Evolutionary conservation across 495 filamentous ascomycete genomes (phyloP).

Genomic region (Opeltia flavorubescens): DNA sequence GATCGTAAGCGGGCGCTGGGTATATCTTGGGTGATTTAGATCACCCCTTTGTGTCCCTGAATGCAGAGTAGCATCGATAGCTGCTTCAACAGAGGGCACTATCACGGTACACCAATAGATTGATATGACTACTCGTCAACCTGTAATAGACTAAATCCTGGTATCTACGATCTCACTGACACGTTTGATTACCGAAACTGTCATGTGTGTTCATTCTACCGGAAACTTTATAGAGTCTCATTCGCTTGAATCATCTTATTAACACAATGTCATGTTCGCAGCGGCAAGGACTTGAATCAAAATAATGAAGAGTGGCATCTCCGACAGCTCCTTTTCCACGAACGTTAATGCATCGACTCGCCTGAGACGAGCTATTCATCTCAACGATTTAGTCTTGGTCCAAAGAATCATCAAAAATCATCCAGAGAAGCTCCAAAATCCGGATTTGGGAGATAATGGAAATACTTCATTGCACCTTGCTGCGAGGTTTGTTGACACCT

Average conservation of each 20-base stretch:
- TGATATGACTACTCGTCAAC: no score
- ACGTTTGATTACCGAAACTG: no score
- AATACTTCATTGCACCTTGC: conserved; percentile 73
- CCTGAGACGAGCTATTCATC: conserved; percentile 57
- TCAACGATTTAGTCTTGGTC: conserved; percentile 55
- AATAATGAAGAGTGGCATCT: not conserved
- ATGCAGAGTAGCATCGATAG: no score
- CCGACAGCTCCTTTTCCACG: not conserved
- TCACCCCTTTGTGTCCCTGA: no score
- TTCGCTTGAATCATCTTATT: not conserved
- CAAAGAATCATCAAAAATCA: conserved; percentile 58
- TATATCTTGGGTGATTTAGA: no score
- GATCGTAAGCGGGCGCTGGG: no score
- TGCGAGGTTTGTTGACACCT: conserved; percentile 48
- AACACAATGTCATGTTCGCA: not conserved
- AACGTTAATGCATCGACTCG: conserved; percentile 40
- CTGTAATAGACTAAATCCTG: no score
- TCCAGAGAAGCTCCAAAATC: conserved; percentile 53
- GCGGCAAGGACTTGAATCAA: not conserved
- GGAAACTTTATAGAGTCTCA: no score
- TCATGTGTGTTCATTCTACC: no score
- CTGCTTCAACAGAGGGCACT: no score
- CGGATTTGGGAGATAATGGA: conserved; percentile 41
- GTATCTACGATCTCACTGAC: no score
- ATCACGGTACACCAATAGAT: no score